Evolutionary conservation across 2,329 filamentous ascomycete species (phyloP).

Genomic region (Fonsecaea monophora): DNA sequence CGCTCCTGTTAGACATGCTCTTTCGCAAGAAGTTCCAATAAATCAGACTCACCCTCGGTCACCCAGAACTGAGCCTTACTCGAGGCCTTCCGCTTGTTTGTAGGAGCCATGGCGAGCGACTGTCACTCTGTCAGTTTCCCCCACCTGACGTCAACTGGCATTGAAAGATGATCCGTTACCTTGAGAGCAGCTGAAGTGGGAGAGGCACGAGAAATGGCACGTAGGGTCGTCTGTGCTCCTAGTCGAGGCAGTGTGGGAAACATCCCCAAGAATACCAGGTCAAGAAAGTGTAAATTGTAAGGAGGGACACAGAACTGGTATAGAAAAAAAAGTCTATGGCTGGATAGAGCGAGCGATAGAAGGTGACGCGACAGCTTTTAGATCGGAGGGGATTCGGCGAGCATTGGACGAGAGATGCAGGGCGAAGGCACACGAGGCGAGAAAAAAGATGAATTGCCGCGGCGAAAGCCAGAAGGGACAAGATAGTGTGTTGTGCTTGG

Average conservation of each 20-base stretch:
- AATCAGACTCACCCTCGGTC: constrained; percentile 51
- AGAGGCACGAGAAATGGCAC: constrained; percentile 31
- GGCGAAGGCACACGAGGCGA: constrained; percentile 11
- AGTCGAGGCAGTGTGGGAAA: constrained; percentile 36
- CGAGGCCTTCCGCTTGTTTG: constrained; percentile 49
- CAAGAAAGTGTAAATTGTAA: constrained; percentile 18
- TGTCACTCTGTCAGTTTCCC: constrained; percentile 26
- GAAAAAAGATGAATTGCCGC: constrained; percentile 18
- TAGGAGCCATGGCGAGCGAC: constrained; percentile 41
- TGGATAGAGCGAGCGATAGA: constrained; percentile 21
- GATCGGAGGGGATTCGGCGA: constrained; percentile 31
- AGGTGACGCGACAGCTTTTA: constrained; percentile 30
- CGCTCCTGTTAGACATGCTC: background rate
- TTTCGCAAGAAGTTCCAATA: constrained; percentile 1
- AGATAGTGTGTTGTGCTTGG: background rate
- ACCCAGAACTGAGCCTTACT: constrained; percentile 45
- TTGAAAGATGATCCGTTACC: constrained; percentile 17
- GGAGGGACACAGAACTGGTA: constrained; percentile 16
- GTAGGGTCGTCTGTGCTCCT: constrained; percentile 34
- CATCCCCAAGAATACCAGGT: constrained; percentile 34
- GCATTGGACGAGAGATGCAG: constrained; percentile 18
- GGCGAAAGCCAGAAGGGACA: constrained; percentile 21
- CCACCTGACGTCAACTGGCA: constrained; percentile 25
- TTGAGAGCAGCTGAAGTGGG: constrained; percentile 26
- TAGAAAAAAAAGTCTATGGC: constrained; percentile 19